phyloP scores from a whole-genome alignment of 1,139 yeast genomes.

The Suhomyces terraborum region DNA sequence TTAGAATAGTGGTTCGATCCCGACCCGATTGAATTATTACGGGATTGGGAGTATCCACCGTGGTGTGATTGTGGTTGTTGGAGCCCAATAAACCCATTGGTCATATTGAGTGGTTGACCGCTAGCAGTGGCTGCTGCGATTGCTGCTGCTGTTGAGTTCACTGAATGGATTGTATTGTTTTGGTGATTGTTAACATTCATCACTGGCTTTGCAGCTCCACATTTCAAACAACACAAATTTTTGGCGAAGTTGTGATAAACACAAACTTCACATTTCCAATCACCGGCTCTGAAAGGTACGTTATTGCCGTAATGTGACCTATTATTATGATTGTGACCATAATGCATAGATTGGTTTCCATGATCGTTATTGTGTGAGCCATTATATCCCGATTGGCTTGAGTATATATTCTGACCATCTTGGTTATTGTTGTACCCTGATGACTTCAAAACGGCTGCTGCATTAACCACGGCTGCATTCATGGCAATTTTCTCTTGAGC shows the following conservation, averaged over 20 bases:
- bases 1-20: constrained; percentile 14
- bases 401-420: constrained; percentile 7
- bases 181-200: constrained; percentile 33
- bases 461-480: constrained; percentile 18
- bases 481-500: constrained; percentile 18
- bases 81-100: constrained; percentile 29
- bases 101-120: constrained; percentile 48
- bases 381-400: constrained; percentile 10
- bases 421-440: constrained; percentile 14
- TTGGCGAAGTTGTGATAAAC: constrained; percentile 93
- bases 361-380: constrained; percentile 7
- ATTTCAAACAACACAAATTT: constrained; percentile 80
- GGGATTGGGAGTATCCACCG: constrained; percentile 17
- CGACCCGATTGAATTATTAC: constrained; percentile 18
- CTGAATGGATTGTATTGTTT: constrained; percentile 31
- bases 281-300: constrained; percentile 95
- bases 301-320: constrained; percentile 34
- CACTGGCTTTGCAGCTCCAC: constrained; percentile 76
- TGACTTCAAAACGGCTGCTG: constrained; percentile 19
- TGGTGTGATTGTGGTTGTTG: constrained; percentile 37
- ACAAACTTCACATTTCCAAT: constrained; percentile 93
- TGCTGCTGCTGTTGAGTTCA: constrained; percentile 52
- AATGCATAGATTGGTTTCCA: constrained; percentile 15
- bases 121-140: constrained; percentile 58
- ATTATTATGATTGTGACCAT: constrained; percentile 19